Conservation (phyloP, 306 rosid genomes). For the Psophocarpus tetragonolobus region DNA sequence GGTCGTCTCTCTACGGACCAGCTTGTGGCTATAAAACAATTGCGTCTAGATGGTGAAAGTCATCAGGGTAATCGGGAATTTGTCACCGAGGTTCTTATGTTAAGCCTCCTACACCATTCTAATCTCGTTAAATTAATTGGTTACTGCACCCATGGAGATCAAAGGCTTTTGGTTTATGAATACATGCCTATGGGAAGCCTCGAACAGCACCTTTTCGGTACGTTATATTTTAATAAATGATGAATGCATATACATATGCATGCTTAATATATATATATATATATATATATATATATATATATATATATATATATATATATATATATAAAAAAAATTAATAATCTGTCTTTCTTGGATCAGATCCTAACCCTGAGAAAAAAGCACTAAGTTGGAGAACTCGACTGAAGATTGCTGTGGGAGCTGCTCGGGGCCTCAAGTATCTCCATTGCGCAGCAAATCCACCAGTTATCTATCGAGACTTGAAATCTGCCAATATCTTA, state of each 20-base stretch:
- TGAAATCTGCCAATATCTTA: constrained; percentile 78
- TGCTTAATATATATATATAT: no score
- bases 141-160: constrained; percentile 82
- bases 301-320: no score
- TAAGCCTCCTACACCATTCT: constrained; percentile 73
- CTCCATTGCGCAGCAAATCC: constrained; percentile 75
- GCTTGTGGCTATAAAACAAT: constrained; percentile 83
- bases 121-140: constrained; percentile 82
- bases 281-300: no score
- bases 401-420: constrained; percentile 63
- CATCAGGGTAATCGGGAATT: constrained; percentile 84
- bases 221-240: no score
- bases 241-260: no score
- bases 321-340: no score
- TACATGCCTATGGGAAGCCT: constrained; percentile 67
- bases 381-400: constrained; percentile 63
- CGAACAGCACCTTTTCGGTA: constrained; percentile 74
- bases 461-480: constrained; percentile 80
- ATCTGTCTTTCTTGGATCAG: no score
- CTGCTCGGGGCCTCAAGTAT: constrained; percentile 69
- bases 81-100: constrained; percentile 79
- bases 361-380: constrained; percentile 30
- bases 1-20: constrained; percentile 68
- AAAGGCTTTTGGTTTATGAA: constrained; percentile 86
- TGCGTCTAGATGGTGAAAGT: constrained; percentile 52